A percentile compares a stretch with the other conserved stretches of the same genome.
Evolutionary conservation across 2,329 filamentous ascomycete genomes (phyloP).

Genomic region (Mycocentrospora acerina): DNA sequence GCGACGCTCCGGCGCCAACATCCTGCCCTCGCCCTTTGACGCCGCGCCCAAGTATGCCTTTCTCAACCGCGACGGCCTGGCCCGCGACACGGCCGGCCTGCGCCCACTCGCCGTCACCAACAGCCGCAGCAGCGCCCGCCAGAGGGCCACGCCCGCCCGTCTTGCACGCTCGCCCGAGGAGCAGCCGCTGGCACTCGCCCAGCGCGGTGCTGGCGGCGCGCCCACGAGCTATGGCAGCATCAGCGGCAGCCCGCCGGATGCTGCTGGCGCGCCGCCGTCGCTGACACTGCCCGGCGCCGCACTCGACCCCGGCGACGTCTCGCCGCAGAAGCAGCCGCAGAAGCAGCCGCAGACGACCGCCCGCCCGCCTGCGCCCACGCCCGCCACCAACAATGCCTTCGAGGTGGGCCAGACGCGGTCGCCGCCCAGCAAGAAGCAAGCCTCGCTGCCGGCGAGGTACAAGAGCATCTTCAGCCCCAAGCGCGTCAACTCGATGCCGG

Average conservation of each 20-base stretch:
- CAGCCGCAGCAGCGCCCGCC: conserved; percentile 16
- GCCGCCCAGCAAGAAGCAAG: conserved; percentile 28
- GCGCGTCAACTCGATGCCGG: conserved; percentile 44
- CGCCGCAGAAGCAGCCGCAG: conserved; percentile 20
- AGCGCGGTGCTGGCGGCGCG: conserved; percentile 19
- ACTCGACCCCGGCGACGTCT: conserved; percentile 46
- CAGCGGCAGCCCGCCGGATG: conserved; percentile 52
- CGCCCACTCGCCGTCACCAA: conserved; percentile 27
- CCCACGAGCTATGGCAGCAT: conserved; percentile 64
- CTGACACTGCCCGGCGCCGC: conserved; percentile 65
- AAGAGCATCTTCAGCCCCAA: conserved; percentile 44
- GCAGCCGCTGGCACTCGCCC: conserved; percentile 30
- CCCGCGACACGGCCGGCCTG: conserved; percentile 23
- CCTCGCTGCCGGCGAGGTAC: conserved; percentile 32
- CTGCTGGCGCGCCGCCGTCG: conserved; percentile 44
- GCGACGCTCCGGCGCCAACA: conserved; percentile 37
- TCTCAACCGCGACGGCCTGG: conserved; percentile 36
- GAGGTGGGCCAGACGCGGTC: conserved; percentile 46
- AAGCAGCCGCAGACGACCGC: conserved; percentile 16
- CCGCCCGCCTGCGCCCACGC: conserved; percentile 16
- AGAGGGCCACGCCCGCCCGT: conserved; percentile 5
- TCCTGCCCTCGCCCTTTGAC: conserved; percentile 37
- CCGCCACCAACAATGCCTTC: conserved; percentile 43
- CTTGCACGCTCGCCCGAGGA: conserved; percentile 28
- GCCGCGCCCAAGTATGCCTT: conserved; percentile 46